Evolutionary conservation across 176 grass and related monocot genomes (phyloP), one percentile per base, ranked within the genome.

Genomic region (Oryza glaberrima): DNA sequence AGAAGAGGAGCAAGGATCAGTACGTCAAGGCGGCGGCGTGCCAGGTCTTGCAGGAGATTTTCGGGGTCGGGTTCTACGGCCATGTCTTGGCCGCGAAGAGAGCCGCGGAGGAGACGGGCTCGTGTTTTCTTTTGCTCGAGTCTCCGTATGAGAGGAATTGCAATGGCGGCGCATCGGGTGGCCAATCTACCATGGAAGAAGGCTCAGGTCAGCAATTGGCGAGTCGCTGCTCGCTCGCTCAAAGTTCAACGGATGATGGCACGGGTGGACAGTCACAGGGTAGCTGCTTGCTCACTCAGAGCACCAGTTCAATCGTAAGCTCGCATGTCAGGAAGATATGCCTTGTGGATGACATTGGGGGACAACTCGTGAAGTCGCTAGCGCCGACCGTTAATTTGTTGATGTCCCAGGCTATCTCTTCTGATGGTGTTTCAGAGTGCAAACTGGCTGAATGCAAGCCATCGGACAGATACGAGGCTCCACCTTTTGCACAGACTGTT

Each of bases 21-120:
- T 98, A 92, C 84, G 93, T 94, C 23, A 92, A 93, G 66, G 82
- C 89, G 12, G 96, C 93, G 3, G 91, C 93, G 4, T 94, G 87
- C 78, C 93, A 95, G 49, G 90, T 98, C 75, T 44, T 98, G 75
- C 93, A 90, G 87, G 93, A 98, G 78, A 95, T 98, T 45, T 98
- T 98, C 64, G 96, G 93, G 65, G 86, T 95, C 20, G 93, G 96
- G 5, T 95, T 95, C 85, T 94, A 90, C 47, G 91, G 96, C 74
- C 96, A 95, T 83, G 85, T 98, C 12, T 88, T 95, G 84, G 87
- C 96, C 81, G 93, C 96, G 10, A 98, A 98, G 83, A 90, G 84
- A 84, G 91, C 91, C 9, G 96, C 96, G 9, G 91, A 94, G 67
- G 85, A 95, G 81, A 83, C 81, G 1, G 64, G 41, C 32, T 94